phyloP scores from a whole-genome alignment of 768 basidiomycete species.

The Glaciozyma martinii region DNA sequence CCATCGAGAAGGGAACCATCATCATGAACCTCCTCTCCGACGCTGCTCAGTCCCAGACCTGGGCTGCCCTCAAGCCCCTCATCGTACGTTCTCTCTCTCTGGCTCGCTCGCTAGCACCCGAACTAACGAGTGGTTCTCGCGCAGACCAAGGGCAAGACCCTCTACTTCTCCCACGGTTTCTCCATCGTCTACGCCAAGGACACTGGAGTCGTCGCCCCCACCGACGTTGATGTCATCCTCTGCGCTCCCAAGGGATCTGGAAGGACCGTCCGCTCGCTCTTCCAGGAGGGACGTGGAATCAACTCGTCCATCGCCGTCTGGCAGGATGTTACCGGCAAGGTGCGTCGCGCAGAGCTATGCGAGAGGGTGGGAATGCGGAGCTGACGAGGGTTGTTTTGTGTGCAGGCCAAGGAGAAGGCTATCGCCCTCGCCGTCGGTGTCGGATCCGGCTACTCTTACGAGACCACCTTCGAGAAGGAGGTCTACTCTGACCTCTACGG shows the following conservation, averaged over 20 bases:
- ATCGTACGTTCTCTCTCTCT: conserved; percentile 44
- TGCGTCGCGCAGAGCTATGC: neutral
- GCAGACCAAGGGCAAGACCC: conserved; percentile 93
- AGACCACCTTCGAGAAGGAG: conserved; percentile 99
- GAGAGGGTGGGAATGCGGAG: neutral
- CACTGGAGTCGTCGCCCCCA: conserved; percentile 82
- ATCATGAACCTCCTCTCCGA: conserved; percentile 99
- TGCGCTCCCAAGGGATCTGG: conserved; percentile 99
- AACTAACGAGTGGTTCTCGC: neutral
- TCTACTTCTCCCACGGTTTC: conserved; percentile 99
- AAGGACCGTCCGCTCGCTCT: conserved; percentile 95
- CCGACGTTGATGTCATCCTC: conserved; percentile 95
- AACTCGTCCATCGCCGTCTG: conserved; percentile 89
- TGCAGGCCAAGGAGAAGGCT: conserved; percentile 80
- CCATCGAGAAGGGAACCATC: conserved; percentile 89
- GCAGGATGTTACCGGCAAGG: conserved; percentile 94
- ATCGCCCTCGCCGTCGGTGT: conserved; percentile 86
- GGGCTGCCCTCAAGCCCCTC: conserved; percentile 77
- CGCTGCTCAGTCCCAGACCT: conserved; percentile 96
- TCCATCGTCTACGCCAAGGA: conserved; percentile 97
- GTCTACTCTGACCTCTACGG: conserved; percentile 99
- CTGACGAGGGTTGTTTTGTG: neutral
- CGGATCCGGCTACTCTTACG: conserved; percentile 96
- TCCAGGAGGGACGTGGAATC: conserved; percentile 99
- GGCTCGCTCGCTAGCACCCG: neutral